Evolutionary conservation across 2,329 filamentous ascomycete species (phyloP), one percentile per base, ranked within the genome.

Genomic region (Hirsutella thompsonii): DNA sequence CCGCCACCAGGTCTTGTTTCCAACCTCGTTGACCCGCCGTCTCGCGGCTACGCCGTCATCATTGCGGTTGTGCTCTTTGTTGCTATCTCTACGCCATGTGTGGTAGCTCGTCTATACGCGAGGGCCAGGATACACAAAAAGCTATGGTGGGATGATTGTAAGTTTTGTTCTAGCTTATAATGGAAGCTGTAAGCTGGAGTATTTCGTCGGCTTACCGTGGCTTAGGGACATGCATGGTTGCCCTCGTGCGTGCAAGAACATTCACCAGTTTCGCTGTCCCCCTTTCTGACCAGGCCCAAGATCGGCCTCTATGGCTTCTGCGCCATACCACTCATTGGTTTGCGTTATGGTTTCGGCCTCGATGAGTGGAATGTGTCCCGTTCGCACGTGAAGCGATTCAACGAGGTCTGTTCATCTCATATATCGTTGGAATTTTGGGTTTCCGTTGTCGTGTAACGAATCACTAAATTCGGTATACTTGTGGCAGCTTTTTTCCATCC

Each of bases 91-190:
- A 37, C 36, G 13, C 36, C 36, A 5, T 37, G 36, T 19, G 36
- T 37, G 20, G 36, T 16, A 8, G 36, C 36, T 14, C 36, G 36
- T 14, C 21, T 37, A 11, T 37, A 37, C n/a, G 21, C 36, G 20
- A 23, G 36, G 11, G 19, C 19, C 14, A 5, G 13, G 16, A 19
- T 37, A 11, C 36, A 23, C 21, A 37, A 19, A 20, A 37, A 37
- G 36, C 36, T 37, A 20, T 37, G 36, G 36, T 37, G 36, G 36
- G 36, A 37, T 37, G 36, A 37, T 19, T 20, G 23, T 26, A 6
- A 26, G 23, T 26, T 26, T 11, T 26, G n/a, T n/a, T n/a, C n/a
- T n/a, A n/a, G n/a, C n/a, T n/a, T n/a, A n/a, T n/a, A n/a, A n/a
- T n/a, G n/a, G n/a, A n/a, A n/a, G n/a, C n/a, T 30, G 29, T 30